Evolutionary conservation across 257 asterid species (phyloP).

Genomic region (Schizonepeta tenuifolia): DNA sequence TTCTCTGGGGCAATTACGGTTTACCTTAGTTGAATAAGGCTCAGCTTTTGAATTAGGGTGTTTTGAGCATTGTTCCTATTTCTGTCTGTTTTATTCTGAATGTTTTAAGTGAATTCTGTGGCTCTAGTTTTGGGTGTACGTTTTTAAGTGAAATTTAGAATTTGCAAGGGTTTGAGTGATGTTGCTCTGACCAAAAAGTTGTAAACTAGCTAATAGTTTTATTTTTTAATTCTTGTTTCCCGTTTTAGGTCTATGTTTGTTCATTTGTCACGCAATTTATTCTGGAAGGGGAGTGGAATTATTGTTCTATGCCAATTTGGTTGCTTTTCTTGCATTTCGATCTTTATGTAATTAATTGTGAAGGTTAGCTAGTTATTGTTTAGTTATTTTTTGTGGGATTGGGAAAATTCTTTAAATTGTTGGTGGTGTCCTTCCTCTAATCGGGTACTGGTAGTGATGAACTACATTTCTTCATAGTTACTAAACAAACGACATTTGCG

Average conservation of each 20-base stretch:
- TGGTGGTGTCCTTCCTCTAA: conserved; percentile 5
- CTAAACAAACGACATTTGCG: background rate
- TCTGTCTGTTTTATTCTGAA: background rate
- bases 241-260: conserved; percentile 4
- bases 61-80: background rate
- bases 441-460: conserved; percentile 5
- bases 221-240: background rate
- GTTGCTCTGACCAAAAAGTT: background rate
- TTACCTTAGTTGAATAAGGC: conserved; percentile 17
- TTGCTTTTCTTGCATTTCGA: conserved; percentile 9
- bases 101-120: conserved; percentile 14
- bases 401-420: background rate
- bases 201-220: background rate
- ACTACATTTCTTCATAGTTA: conserved; percentile 7
- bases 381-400: background rate
- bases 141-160: conserved; percentile 14
- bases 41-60: conserved; percentile 30
- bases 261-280: background rate
- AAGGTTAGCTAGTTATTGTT: conserved; percentile 10
- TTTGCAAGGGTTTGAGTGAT: conserved; percentile 19
- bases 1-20: conserved; percentile 8
- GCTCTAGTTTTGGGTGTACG: background rate
- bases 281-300: background rate
- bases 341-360: conserved; percentile 10
- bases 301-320: conserved; percentile 13